Evolutionary conservation across 2,329 filamentous ascomycete genomes (phyloP).

Genomic region (Xylaria sp.): DNA sequence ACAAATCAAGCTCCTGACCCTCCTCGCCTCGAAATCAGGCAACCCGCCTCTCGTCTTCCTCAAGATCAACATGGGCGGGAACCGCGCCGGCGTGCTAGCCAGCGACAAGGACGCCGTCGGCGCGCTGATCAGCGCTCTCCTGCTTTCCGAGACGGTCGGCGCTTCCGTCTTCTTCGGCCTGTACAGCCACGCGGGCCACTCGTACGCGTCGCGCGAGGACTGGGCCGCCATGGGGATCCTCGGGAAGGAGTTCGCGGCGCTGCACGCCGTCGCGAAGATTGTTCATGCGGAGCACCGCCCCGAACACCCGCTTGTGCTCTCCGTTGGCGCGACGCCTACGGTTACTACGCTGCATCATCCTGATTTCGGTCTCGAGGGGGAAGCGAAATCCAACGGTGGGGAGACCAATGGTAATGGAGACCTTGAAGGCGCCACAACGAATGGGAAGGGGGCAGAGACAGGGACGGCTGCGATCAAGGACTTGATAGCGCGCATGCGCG

Average conservation of each 20-base stretch:
- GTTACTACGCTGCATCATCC: conserved; percentile 72
- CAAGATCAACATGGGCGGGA: conserved; percentile 79
- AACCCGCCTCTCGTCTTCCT: conserved; percentile 69
- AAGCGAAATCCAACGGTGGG: conserved; percentile 24
- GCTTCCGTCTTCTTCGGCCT: conserved; percentile 66
- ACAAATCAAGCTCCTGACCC: conserved; percentile 64
- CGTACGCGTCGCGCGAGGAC: conserved; percentile 69
- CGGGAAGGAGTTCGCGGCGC: conserved; percentile 64
- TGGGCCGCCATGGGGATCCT: conserved; percentile 62
- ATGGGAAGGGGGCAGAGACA: background rate
- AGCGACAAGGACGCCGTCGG: conserved; percentile 59
- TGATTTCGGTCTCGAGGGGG: conserved; percentile 41
- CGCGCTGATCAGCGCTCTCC: conserved; percentile 58
- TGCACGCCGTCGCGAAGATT: conserved; percentile 58
- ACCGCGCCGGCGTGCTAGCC: conserved; percentile 71
- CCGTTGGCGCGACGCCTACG: conserved; percentile 82
- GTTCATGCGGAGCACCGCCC: conserved; percentile 49
- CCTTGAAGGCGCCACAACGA: background rate
- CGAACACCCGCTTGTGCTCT: conserved; percentile 61
- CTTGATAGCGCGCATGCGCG: conserved; percentile 54
- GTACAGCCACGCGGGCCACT: conserved; percentile 79
- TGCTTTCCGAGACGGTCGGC: conserved; percentile 56
- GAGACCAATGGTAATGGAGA: background rate
- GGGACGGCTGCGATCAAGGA: conserved; percentile 53
- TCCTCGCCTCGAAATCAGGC: conserved; percentile 56